Percentiles rank a stretch among this genome's conserved stretches.
Evolutionary conservation across 179 eudicot species (phyloP).

Genomic region (Spinacia oleracea): DNA sequence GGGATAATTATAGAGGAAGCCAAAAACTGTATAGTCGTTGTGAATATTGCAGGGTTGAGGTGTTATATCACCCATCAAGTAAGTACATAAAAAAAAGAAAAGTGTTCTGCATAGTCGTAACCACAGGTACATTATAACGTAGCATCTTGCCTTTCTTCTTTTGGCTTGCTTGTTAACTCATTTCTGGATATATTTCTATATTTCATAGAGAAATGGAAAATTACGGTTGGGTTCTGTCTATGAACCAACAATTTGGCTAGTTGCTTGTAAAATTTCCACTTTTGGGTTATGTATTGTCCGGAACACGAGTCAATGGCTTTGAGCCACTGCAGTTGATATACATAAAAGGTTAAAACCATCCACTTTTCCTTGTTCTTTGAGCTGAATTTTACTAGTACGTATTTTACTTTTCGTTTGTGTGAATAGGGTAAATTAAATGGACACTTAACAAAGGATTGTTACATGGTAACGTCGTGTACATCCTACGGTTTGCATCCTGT

Average conservation of each 20-base stretch:
- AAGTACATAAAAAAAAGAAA: constrained; percentile 18
- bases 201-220: constrained; percentile 1
- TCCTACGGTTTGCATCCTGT: too few relatives aligned
- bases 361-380: not conserved
- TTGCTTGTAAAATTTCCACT: constrained; percentile 11
- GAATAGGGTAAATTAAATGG: too few relatives aligned
- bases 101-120: constrained; percentile 17
- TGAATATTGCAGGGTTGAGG: constrained; percentile 37
- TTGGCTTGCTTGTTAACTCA: not conserved
- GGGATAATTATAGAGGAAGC: constrained; percentile 13
- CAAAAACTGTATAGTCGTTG: constrained; percentile 34
- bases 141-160: constrained; percentile 5
- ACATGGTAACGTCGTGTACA: not conserved
- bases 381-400: not conserved
- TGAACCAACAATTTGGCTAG: not conserved
- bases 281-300: constrained; percentile 14
- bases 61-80: constrained; percentile 15
- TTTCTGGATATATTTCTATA: constrained; percentile 9
- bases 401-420: not conserved
- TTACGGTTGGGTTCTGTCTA: not conserved
- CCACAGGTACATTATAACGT: constrained; percentile 18
- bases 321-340: constrained; percentile 11
- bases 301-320: not conserved
- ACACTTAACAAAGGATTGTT: too few relatives aligned
- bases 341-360: too few relatives aligned